Percentiles rank a stretch among this genome's conserved stretches.
These are phyloP conservation scores for Plasmodium fragile DNA, from an alignment of 169 alveolate species.

Conservation along the genomic window DNA sequence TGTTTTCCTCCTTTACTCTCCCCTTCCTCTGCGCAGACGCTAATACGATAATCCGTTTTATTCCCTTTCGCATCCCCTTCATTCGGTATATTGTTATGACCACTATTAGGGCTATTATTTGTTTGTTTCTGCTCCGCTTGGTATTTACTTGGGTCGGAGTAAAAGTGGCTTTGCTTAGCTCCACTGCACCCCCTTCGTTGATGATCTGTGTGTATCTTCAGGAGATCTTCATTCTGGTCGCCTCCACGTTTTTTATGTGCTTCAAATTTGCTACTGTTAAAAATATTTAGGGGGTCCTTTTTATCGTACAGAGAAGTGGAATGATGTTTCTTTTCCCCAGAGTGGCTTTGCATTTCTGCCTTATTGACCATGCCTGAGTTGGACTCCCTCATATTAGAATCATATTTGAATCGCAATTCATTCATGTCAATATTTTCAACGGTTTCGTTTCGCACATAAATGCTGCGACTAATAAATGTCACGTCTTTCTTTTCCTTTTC, in stretches of 20 bases:
- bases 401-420: not conserved
- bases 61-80: not conserved
- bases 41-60: not conserved
- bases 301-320: not conserved
- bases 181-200: not conserved
- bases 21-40: not conserved
- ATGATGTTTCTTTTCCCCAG: not conserved
- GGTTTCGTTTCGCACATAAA: conserved; percentile 49
- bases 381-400: not conserved
- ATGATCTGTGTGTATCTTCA: not conserved
- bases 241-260: not conserved
- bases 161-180: not conserved
- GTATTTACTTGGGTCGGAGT: not conserved
- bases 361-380: not conserved
- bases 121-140: not conserved
- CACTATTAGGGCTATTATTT: not conserved
- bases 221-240: not conserved
- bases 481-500: conserved; percentile 8
- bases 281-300: not conserved
- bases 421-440: conserved; percentile 63
- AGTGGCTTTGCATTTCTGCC: not conserved
- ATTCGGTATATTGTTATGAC: not conserved
- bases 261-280: not conserved
- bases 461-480: conserved; percentile 51
- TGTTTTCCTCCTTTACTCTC: not conserved